phyloP scores from a whole-genome alignment of 2,329 filamentous ascomycete genomes.

The Alternaria sp. region DNA sequence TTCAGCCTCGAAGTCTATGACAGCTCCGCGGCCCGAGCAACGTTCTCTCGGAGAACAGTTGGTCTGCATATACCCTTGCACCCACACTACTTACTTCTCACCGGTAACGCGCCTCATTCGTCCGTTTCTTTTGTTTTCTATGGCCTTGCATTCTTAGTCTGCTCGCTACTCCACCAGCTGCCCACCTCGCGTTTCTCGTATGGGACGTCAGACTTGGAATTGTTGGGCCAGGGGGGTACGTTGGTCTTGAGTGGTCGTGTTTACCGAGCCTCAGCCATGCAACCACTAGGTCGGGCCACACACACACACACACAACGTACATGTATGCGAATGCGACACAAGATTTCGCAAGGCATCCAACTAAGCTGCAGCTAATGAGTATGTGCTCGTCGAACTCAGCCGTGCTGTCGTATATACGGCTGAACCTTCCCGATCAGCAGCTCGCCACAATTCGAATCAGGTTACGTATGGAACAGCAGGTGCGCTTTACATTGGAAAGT shows the following conservation, averaged over 20 bases:
- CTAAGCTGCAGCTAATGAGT: background rate
- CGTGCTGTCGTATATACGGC: background rate
- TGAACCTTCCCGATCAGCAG: background rate
- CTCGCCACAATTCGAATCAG: background rate
- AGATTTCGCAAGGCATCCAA: background rate
- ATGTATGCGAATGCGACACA: background rate
- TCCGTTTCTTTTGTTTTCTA: background rate
- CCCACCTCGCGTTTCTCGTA: background rate
- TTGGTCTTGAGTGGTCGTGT: background rate
- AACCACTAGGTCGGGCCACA: background rate
- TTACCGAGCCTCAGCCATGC: background rate
- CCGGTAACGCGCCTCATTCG: background rate
- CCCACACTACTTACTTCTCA: background rate
- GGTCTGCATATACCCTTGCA: slow-evolving; percentile 2
- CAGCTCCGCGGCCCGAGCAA: background rate
- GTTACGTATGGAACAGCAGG: background rate
- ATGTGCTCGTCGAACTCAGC: too few relatives aligned
- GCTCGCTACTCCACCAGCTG: background rate
- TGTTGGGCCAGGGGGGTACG: background rate
- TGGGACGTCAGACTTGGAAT: background rate
- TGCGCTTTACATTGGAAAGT: background rate
- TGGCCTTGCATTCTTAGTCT: background rate
- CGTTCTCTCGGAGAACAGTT: background rate
- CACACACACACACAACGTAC: background rate
- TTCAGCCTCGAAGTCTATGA: background rate